Evolutionary conservation across 1,284 basidiomycete genomes (phyloP), one percentile per base, ranked within the genome.

Genomic region (Microstroma glucosiphilum): DNA sequence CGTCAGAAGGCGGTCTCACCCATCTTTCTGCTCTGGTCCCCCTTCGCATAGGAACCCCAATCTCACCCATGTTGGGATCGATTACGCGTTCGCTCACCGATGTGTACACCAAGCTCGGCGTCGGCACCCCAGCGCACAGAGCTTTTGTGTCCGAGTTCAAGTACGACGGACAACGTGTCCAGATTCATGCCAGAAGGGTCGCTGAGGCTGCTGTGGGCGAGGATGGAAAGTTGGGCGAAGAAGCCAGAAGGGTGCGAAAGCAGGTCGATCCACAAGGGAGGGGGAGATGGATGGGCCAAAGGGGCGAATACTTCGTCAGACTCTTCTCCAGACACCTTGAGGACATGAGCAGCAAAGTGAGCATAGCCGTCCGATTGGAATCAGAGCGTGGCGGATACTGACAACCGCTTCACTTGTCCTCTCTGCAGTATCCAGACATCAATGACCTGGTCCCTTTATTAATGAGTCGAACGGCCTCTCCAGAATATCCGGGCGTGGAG

Each of bases 261-360:
- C 13, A 26, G 21, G 15, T 23, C 4, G 25, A 59, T 13, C 21
- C 40, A 6, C 58, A 43, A 13, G 64, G 61, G 21, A 72, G 30
- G 61, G 78, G 67, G 25, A 77, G 65, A 59, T 77, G 77, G 72
- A 70, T 60, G n/a, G 75, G 66, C 37, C 60, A 65, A 21, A 13
- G 72, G 17, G 64, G 59, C 12, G 67, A 69, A 48, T 74, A 83
- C 23, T 83, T 81, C 64, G 84, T 92, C 42, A 85, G 86, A 58
- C 82, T 94, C 53, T 96, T 96, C 81, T 90, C 89, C 61, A 85
- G 91, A 40, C 91, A 94, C 81, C 82, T 96, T 26, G 92, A 94
- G 80, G 88, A 92, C 72, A 92, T 92, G 90, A 92, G 90, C 2
- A 85, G 62, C 41, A 80, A 92, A 42, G 57, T 58, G 57, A 42